phyloP scores from a whole-genome alignment of 2,329 filamentous ascomycete species.

The Xylariomycetidae sp. region DNA sequence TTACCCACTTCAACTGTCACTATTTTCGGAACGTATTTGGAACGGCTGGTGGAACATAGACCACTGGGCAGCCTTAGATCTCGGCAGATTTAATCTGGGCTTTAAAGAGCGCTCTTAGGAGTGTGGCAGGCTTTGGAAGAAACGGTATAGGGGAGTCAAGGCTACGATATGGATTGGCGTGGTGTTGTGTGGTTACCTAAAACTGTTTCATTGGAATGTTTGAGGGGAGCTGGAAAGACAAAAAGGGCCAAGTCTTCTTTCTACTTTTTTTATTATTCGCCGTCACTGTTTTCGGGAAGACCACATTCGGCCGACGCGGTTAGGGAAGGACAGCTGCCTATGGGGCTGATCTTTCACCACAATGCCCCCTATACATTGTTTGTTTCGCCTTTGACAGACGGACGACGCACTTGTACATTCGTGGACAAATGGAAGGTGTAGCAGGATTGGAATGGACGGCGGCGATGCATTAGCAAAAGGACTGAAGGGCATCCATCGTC shows the following conservation, averaged over 20 bases:
- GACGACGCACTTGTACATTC: conserved; percentile 28
- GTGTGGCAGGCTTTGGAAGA: conserved; percentile 39
- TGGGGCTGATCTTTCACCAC: conserved; percentile 21
- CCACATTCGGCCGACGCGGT: too few relatives aligned
- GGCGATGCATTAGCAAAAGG: conserved; percentile 30
- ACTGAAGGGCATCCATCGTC: conserved; percentile 31
- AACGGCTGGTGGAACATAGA: conserved; percentile 37
- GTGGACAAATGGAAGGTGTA: conserved; percentile 26
- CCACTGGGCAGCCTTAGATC: conserved; percentile 29
- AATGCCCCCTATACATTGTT: conserved; percentile 25
- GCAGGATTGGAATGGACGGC: conserved; percentile 25
- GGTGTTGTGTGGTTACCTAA: conserved; percentile 20
- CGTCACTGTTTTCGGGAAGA: too few relatives aligned
- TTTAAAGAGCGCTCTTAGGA: conserved; percentile 36
- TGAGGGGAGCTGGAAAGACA: conserved; percentile 37
- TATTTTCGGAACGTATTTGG: conserved; percentile 33
- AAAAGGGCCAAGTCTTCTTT: conserved; percentile 23
- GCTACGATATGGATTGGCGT: conserved; percentile 23
- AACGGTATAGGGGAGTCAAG: conserved; percentile 31
- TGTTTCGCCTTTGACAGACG: conserved; percentile 22
- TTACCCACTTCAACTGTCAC: too few relatives aligned
- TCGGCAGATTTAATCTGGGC: conserved; percentile 41
- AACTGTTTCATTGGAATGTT: conserved; percentile 28
- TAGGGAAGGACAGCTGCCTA: too few relatives aligned
- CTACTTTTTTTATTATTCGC: too few relatives aligned